phyloP scores from a whole-genome alignment of 495 filamentous ascomycete species.

The Delitschia confertaspora region DNA sequence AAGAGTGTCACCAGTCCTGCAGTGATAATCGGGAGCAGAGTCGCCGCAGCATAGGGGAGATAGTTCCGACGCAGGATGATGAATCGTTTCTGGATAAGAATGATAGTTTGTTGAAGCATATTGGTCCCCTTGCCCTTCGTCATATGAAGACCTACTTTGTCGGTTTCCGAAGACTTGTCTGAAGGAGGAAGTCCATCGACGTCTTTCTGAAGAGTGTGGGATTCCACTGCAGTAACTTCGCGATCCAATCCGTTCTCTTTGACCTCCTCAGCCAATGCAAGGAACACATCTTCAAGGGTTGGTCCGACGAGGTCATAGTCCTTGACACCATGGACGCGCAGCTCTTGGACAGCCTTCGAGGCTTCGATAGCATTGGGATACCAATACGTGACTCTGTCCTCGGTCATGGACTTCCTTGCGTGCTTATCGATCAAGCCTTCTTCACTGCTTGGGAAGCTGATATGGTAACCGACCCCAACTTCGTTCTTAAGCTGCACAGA shows the following conservation, averaged over 20 bases:
- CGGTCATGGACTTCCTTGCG: slow-evolving; percentile 31
- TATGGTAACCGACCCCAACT: slow-evolving; percentile 55
- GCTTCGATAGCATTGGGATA: slow-evolving; percentile 56
- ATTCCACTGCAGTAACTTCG: neutral
- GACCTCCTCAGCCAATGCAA: slow-evolving; percentile 64
- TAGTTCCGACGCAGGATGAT: slow-evolving; percentile 69
- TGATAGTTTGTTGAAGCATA: slow-evolving; percentile 55
- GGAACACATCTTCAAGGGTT: slow-evolving; percentile 81
- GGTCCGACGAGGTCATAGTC: slow-evolving; percentile 76
- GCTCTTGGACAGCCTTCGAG: slow-evolving; percentile 52
- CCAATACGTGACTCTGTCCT: slow-evolving; percentile 42
- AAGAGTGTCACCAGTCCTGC: slow-evolving; percentile 67
- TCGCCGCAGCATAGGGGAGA: slow-evolving; percentile 61
- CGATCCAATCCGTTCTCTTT: slow-evolving; percentile 28
- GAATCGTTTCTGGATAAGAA: slow-evolving; percentile 67
- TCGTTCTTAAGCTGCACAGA: slow-evolving; percentile 35
- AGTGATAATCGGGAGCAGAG: slow-evolving; percentile 65
- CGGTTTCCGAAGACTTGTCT: slow-evolving; percentile 12
- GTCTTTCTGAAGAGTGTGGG: neutral
- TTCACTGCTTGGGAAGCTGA: slow-evolving; percentile 33
- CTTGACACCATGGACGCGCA: slow-evolving; percentile 54
- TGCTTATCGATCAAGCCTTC: slow-evolving; percentile 45
- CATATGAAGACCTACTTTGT: slow-evolving; percentile 36
- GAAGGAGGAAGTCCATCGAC: slow-evolving; percentile 1
- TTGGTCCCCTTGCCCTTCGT: slow-evolving; percentile 57